phyloP scores from a whole-genome alignment of 805 yeast genomes.

The Torulaspora gathmanii region DNA sequence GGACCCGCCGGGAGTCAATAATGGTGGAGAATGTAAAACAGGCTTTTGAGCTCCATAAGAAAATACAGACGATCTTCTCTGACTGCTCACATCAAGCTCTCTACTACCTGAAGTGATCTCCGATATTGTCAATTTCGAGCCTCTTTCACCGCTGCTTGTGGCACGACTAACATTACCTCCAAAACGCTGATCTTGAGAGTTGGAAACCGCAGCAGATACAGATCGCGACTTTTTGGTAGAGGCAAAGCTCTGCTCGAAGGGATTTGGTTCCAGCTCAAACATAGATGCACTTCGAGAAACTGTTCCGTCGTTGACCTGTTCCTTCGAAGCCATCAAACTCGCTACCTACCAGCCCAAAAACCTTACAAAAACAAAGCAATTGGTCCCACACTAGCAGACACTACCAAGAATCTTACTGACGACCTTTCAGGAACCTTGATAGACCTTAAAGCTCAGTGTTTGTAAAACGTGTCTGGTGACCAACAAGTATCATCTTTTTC shows the following conservation, averaged over 20 bases:
- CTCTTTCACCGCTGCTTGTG: constrained; percentile 1
- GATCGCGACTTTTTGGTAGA: constrained; percentile 34
- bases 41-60: constrained; percentile 20
- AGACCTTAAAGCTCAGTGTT: background rate
- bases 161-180: background rate
- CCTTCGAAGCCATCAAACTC: constrained; percentile 8
- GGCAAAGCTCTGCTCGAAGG: constrained; percentile 94
- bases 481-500: constrained; percentile 2
- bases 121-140: constrained; percentile 4
- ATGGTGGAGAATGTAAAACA: constrained; percentile 38
- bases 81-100: constrained; percentile 4
- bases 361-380: background rate
- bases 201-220: background rate
- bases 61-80: constrained; percentile 7
- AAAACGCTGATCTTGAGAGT: background rate
- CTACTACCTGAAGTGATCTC: constrained; percentile 14
- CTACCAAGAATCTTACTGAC: background rate
- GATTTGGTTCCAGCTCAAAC: constrained; percentile 86
- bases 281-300: constrained; percentile 50
- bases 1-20: constrained; percentile 55
- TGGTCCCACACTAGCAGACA: background rate
- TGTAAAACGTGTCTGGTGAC: background rate
- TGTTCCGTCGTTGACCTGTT: constrained; percentile 15
- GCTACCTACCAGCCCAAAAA: background rate
- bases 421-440: background rate